Base-by-base conservation (phyloP, 192 early-diverging fungal genomes). In the Backusella parvicylindrica region DNA sequence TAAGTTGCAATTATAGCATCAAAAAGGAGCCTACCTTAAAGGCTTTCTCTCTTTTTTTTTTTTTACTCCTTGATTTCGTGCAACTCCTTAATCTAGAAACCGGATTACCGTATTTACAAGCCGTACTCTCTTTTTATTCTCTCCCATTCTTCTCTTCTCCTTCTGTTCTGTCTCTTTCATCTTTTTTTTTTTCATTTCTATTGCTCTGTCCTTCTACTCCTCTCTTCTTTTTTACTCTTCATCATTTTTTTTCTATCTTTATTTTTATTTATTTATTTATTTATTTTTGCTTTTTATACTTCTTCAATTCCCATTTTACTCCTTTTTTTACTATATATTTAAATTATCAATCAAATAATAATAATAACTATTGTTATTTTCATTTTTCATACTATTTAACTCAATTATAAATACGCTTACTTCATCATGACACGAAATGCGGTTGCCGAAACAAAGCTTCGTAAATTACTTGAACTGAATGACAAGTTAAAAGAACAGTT, bases 401-500 rank as follows among this genome's bases (percentile, higher is more conserved):
- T 8, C 7, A 53, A 53, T 53, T 6, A n/a, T 53, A 9, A 38
- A 38, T 38, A 38, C 11, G 11, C 11, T 9, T 38, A 21, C 6
- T 21, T 11, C 33, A 72, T 37, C 49, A 72, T 72, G 74, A 50
- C 50, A 43, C 43, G 74, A 68, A 66, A 75, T 35, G 74, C 78
- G 7, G 79, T 86, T 66, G 82, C 84, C 23, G 93, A 94, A 69
- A 78, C 87, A 73, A 93, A 92, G 64, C 84, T 93, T 47, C 81
- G 87, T 68, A 88, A 91, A 81, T 88, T 93, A 71, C 71, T 86
- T 77, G 93, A 94, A 79, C 85, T 91, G 76, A 93, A 90, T 82
- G 85, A 86, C 18, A 86, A 91, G n/a, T 76, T 94, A 70, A 85
- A 86, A 78, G 93, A 94, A 71, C 92, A 91, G 78, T 87, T 94